phyloP scores from a whole-genome alignment of 129 eudicot species.

The Flaveria ramosissima region DNA sequence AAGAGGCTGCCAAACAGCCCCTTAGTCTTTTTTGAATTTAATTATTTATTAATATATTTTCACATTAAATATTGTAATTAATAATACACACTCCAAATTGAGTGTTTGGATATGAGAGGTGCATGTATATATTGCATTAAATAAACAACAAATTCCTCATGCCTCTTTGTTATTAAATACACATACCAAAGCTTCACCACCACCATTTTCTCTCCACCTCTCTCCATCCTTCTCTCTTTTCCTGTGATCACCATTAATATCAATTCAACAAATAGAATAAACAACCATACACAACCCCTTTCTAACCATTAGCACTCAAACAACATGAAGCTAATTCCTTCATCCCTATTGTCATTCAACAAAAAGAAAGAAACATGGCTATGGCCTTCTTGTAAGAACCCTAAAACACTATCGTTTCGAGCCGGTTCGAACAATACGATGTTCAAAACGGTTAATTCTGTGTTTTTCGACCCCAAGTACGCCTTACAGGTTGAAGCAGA shows the following conservation, averaged over 20 bases:
- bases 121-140: conserved; percentile 49
- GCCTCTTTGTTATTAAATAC: conserved; percentile 52
- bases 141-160: conserved; percentile 45
- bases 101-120: conserved; percentile 31
- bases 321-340: conserved; percentile 61
- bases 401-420: conserved; percentile 69
- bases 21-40: background rate
- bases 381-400: conserved; percentile 86
- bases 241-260: conserved; percentile 41
- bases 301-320: conserved; percentile 36
- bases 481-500: conserved; percentile 26
- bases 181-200: conserved; percentile 50
- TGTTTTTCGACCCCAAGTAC: conserved; percentile 57
- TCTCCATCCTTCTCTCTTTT: conserved; percentile 34
- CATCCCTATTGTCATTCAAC: conserved; percentile 48
- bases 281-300: conserved; percentile 23
- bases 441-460: conserved; percentile 82
- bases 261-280: conserved; percentile 31
- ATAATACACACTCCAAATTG: conserved; percentile 15
- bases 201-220: conserved; percentile 69
- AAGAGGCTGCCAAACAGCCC: too few relatives aligned
- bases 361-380: conserved; percentile 49
- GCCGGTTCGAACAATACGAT: conserved; percentile 46
- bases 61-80: background rate
- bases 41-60: background rate